Conservation (phyloP, 2,329 filamentous ascomycete genomes). For the Scedosporium minutisporum region DNA sequence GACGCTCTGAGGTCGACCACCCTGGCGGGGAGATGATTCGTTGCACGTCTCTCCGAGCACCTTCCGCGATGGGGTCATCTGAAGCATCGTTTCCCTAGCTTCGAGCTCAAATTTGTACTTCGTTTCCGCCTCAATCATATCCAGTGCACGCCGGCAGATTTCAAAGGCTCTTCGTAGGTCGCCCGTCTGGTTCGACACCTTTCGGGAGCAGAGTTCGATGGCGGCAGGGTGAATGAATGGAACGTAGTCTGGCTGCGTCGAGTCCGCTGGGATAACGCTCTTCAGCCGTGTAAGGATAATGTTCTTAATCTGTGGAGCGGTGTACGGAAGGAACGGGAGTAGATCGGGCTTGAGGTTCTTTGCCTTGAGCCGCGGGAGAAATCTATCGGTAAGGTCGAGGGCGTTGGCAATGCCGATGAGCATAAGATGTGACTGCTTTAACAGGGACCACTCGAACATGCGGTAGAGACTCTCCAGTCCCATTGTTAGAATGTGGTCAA, state of each 20-base stretch:
- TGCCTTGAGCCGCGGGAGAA: slow-evolving; percentile 84
- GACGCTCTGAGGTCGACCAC: slow-evolving; percentile 24
- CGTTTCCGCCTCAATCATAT: slow-evolving; percentile 80
- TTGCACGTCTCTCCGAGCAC: slow-evolving; percentile 78
- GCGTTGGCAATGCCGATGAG: slow-evolving; percentile 94
- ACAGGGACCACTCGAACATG: slow-evolving; percentile 93
- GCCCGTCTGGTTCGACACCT: slow-evolving; percentile 87
- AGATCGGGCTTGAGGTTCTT: slow-evolving; percentile 84
- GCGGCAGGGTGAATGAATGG: slow-evolving; percentile 92
- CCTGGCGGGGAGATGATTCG: slow-evolving; percentile 42
- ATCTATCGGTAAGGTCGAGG: slow-evolving; percentile 87
- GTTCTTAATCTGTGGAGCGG: slow-evolving; percentile 72
- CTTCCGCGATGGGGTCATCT: slow-evolving; percentile 61
- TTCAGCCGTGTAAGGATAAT: slow-evolving; percentile 80
- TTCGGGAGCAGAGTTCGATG: slow-evolving; percentile 87
- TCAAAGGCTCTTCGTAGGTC: slow-evolving; percentile 94
- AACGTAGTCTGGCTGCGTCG: slow-evolving; percentile 47
- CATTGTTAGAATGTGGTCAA: slow-evolving; percentile 83
- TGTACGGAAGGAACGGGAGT: slow-evolving; percentile 88
- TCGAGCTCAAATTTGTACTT: slow-evolving; percentile 61
- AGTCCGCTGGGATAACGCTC: slow-evolving; percentile 53
- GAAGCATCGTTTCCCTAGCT: slow-evolving; percentile 44
- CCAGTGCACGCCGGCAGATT: slow-evolving; percentile 80
- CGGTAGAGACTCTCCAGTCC: slow-evolving; percentile 84
- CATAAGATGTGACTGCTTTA: slow-evolving; percentile 67